These are phyloP conservation scores for Musa itinerans DNA, from an alignment of 176 grass and related monocot species.

Conservation along the genomic window DNA sequence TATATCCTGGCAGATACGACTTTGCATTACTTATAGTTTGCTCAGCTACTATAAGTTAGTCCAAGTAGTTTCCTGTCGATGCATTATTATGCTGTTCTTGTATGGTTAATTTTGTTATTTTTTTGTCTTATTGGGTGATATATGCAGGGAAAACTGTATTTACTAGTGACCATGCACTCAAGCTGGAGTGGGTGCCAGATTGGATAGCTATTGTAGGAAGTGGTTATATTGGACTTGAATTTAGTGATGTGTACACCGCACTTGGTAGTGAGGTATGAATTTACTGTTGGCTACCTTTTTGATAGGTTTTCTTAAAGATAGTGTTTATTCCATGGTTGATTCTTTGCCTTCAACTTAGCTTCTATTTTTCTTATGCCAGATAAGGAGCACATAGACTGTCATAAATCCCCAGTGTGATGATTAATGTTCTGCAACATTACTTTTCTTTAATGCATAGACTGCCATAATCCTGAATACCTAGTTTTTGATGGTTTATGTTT, in stretches of 20 bases:
- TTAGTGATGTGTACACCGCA: constrained; percentile 94
- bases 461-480: too few relatives aligned
- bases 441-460: background rate
- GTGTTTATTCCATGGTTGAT: background rate
- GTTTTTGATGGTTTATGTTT: too few relatives aligned
- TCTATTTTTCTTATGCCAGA: background rate
- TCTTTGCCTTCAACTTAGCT: background rate
- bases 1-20: background rate
- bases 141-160: constrained; percentile 81
- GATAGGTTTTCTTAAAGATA: constrained; percentile 3
- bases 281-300: background rate
- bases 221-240: constrained; percentile 98
- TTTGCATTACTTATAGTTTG: background rate
- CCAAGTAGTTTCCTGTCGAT: too few relatives aligned
- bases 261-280: constrained; percentile 79
- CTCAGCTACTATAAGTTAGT: background rate
- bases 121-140: background rate
- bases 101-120: background rate
- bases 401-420: background rate
- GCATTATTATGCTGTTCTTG: background rate
- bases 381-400: background rate
- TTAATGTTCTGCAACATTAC: background rate
- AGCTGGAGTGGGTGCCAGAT: constrained; percentile 89
- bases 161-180: constrained; percentile 88
- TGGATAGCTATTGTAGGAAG: constrained; percentile 98